These are phyloP conservation scores for Lyophyllum shimeji DNA, from an alignment of 768 basidiomycete genomes.

Conservation along the genomic window DNA sequence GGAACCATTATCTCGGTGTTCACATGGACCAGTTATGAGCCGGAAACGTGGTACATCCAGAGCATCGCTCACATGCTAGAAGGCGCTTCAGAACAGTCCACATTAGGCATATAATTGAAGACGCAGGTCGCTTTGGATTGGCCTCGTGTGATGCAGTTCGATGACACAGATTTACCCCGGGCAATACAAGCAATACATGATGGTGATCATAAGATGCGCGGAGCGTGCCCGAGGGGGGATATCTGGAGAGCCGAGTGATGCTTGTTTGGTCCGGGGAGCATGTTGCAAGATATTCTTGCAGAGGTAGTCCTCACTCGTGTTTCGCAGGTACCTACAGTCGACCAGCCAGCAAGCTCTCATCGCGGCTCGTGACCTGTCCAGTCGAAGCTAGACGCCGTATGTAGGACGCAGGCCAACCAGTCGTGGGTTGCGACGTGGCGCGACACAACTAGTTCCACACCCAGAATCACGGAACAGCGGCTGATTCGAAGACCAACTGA, in stretches of 20 bases:
- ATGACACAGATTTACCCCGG: neutral
- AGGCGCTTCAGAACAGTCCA: neutral
- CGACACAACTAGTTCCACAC: neutral
- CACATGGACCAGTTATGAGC: neutral
- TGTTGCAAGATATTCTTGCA: no score
- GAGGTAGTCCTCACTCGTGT: no score
- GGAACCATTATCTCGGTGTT: no score
- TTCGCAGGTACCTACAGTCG: no score
- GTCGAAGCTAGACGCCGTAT: neutral
- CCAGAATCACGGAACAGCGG: neutral
- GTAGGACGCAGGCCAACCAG: neutral
- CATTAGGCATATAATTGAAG: neutral
- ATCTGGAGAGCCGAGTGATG: no score
- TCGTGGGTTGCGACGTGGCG: neutral
- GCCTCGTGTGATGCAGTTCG: neutral
- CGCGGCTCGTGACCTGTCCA: neutral
- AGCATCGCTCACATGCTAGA: neutral
- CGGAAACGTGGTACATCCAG: neutral
- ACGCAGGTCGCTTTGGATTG: neutral
- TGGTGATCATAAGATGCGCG: no score
- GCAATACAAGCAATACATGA: no score
- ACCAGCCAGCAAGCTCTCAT: neutral
- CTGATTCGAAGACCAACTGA: neutral
- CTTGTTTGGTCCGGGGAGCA: no score
- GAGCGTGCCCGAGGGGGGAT: no score